Evolutionary conservation across 2,329 filamentous ascomycete species (phyloP), one percentile per base, ranked within the genome.

Genomic region (Proliferodiscus dingleyae): DNA sequence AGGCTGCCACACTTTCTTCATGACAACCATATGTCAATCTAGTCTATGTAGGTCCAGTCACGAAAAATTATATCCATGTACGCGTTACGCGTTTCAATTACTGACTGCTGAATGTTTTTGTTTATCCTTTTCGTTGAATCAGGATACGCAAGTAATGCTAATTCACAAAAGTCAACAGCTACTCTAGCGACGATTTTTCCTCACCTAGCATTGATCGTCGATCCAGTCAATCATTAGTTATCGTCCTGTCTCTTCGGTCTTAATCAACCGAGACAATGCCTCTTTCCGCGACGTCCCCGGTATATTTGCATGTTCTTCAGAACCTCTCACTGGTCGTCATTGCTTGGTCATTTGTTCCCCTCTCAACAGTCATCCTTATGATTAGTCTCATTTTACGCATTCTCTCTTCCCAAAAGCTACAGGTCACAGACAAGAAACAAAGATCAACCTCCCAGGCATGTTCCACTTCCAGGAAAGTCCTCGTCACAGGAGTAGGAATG

Each of bases 401-500:
- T 16, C 15, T 37, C 18, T 23, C 11, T 37, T n/a, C 18, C 34
- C 3, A 2, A 8, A 21, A 21, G 5, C 3, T 11, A n/a, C 16
- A 10, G n/a, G 13, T 3, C 4, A 10, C 32, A 8, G n/a, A 3
- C 16, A 5, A 13, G 2, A 37, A 37, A 50, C 11, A 54, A 55
- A 30, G 34, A 42, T 2, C 44, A 49, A 4, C 45, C 46, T 52
- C 45, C 21, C 44, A 26, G 2, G 42, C 41, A 6, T 51, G 51
- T 43, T 85, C 75, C 0, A 68, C 89, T 28, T 18, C 34, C 13
- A 37, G 22, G 18, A 37, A 9, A 23, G 22, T 37, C 34, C 73
- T 90, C 11, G 75, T 90, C 33, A 89, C 85, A 0, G 85, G 86
- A 2, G 72, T 89, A 2, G 78, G 80, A 37, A 89, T 87, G 75